Conservation (phyloP, 129 eudicot genomes). For the Lactuca saligna region DNA sequence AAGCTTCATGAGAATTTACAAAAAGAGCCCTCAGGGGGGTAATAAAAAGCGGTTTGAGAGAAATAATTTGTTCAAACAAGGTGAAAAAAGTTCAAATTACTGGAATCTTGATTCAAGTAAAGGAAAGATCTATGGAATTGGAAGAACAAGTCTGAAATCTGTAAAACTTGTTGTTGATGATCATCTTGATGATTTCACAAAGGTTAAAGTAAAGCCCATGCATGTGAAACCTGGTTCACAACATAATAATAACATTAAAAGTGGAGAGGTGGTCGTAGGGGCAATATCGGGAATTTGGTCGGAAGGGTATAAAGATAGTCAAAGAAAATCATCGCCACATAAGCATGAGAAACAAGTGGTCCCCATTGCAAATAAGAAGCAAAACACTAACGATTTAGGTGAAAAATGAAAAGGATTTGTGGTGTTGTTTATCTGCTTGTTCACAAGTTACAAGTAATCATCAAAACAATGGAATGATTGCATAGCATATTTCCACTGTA, state of each 20-base stretch:
- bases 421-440: not conserved
- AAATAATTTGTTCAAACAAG: conserved; percentile 60
- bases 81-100: conserved; percentile 55
- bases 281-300: conserved; percentile 38
- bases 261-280: conserved; percentile 40
- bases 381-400: conserved; percentile 42
- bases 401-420: conserved; percentile 48
- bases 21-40: conserved; percentile 46
- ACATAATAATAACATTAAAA: conserved; percentile 39
- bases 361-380: conserved; percentile 46
- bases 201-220: conserved; percentile 33
- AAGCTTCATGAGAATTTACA: conserved; percentile 71
- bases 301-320: conserved; percentile 55
- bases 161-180: conserved; percentile 41
- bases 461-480: too few relatives aligned
- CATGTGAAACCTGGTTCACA: conserved; percentile 47
- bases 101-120: conserved; percentile 56
- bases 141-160: conserved; percentile 41
- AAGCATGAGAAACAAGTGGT: conserved; percentile 47
- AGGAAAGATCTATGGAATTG: conserved; percentile 49
- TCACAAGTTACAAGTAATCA: too few relatives aligned
- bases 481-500: too few relatives aligned
- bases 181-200: conserved; percentile 47
- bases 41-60: conserved; percentile 52
- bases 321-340: conserved; percentile 40